Base-by-base conservation (phyloP, 176 grass and related monocot genomes). In the Elaeis guineensis region DNA sequence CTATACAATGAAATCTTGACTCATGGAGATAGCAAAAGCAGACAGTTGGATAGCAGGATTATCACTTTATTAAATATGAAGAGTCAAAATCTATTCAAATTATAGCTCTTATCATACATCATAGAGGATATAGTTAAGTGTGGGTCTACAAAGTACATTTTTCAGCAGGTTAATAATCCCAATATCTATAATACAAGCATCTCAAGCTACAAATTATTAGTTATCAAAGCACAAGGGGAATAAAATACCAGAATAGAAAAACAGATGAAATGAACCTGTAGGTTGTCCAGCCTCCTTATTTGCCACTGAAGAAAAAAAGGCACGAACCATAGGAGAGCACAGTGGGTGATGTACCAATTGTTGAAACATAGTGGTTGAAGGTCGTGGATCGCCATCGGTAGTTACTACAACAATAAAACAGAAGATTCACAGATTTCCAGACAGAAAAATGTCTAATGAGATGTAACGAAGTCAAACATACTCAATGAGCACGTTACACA, bases 251-350 rank as follows among this genome's bases (percentile, higher is more conserved):
- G 66, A 8, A 74, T 22, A 20, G 48, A 52, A 21, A 44, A 9
- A 11, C 3, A 53, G 65, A 52, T 29, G 21, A 25, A 82, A 71
- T 50, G 18, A 78, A 97, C 93, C 87, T 73, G 79, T 88, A 71
- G 84, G 75, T 9, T 67, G 61, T 19, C 69, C 64, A 51, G 4
- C 55, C 15, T 73, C 84, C 61, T 61, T 22, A 63, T 80, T 85
- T 69, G 83, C 72, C 80, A 79, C 83, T 49, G 93, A 85, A 6
- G 87, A 85, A 50, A 83, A 89, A 50, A 70, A 70, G 67, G 70
- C 60, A n/a, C 5, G 62, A 39, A 55, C 0, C 19, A 74, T 62
- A 22, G 62, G 65, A 74, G 44, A 76, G 32, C 16, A 60, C 59
- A 63, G 15, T 69, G 78, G 16, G 80, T 81, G 64, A 23, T 64